A percentile compares a stretch with the other conserved stretches of the same genome.
Evolutionary conservation across 192 early-diverging fungal genomes (phyloP).

Genomic region (Mycoemilia scoparia): DNA sequence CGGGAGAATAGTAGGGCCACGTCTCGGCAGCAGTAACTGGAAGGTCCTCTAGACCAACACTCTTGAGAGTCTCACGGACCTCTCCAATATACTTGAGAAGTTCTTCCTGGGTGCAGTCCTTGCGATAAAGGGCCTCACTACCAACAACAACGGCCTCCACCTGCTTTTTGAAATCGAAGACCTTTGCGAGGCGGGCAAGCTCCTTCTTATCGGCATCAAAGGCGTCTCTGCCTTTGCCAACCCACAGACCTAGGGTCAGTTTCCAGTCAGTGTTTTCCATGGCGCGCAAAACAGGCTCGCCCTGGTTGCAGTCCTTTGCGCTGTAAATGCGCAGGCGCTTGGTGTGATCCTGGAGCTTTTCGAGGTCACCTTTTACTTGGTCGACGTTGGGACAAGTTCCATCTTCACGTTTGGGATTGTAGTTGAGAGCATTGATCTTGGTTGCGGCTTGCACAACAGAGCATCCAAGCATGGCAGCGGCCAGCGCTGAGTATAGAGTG

Average conservation of each 20-base stretch:
- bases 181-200: conserved; percentile 17
- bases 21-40: conserved; percentile 22
- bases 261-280: conserved; percentile 42
- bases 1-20: conserved; percentile 28
- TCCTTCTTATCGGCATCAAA: conserved; percentile 22
- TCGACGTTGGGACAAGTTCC: conserved; percentile 39
- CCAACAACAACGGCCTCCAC: conserved; percentile 39
- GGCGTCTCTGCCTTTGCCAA: conserved; percentile 27
- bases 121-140: conserved; percentile 41
- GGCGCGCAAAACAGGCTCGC: conserved; percentile 38
- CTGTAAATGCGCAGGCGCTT: conserved; percentile 41
- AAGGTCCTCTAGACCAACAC: conserved; percentile 15
- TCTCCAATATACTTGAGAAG: conserved; percentile 29
- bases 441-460: conserved; percentile 8
- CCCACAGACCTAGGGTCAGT: conserved; percentile 42
- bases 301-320: conserved; percentile 40
- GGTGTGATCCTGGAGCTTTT: conserved; percentile 33
- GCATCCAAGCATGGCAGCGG: no score
- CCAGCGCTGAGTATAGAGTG: no score
- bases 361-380: conserved; percentile 37
- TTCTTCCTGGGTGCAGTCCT: conserved; percentile 25
- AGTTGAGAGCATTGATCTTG: conserved; percentile 36
- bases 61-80: conserved; percentile 20
- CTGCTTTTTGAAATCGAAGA: conserved; percentile 24
- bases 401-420: conserved; percentile 35